A percentile compares a stretch with the other conserved stretches of the same genome.
Conservation (phyloP, 176 grass and related monocot genomes). For the Stipa capillata region DNA sequence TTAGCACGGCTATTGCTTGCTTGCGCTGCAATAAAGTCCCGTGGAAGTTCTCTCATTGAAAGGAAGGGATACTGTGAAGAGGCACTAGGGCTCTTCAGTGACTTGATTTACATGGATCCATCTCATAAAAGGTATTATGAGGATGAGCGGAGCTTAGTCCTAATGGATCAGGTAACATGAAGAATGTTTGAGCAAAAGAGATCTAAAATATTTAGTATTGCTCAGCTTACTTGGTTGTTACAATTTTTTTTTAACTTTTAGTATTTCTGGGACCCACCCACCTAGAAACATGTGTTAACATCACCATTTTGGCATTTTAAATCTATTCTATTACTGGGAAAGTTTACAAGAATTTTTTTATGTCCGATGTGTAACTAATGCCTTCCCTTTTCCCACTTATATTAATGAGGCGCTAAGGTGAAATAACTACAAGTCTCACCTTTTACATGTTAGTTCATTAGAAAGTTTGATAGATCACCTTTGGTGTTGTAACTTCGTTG, state of each 20-base stretch:
- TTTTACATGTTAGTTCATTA: no score
- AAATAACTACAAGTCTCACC: background rate
- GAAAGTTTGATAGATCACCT: no score
- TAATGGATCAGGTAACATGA: slow-evolving; percentile 75
- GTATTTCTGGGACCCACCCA: background rate
- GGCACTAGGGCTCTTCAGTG: slow-evolving; percentile 53
- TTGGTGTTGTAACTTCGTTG: background rate
- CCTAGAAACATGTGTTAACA: background rate
- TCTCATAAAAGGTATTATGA: slow-evolving; percentile 75
- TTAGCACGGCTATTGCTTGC: slow-evolving; percentile 67
- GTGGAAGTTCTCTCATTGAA: slow-evolving; percentile 34
- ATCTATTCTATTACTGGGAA: no score
- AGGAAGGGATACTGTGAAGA: slow-evolving; percentile 62
- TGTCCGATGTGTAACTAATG: background rate
- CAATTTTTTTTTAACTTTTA: no score
- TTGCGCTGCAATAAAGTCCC: slow-evolving; percentile 51
- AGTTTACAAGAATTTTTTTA: background rate
- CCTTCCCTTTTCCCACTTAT: background rate
- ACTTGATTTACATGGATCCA: slow-evolving; percentile 65
- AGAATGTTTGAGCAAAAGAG: slow-evolving; percentile 1
- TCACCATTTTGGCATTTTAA: background rate
- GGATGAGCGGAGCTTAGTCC: slow-evolving; percentile 72
- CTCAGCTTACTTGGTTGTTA: background rate
- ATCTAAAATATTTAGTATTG: background rate
- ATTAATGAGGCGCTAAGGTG: background rate